A percentile compares a stretch with the other conserved stretches of the same genome.
phyloP scores from a whole-genome alignment of 2,329 filamentous ascomycete genomes.

The Tolypocladium album region DNA sequence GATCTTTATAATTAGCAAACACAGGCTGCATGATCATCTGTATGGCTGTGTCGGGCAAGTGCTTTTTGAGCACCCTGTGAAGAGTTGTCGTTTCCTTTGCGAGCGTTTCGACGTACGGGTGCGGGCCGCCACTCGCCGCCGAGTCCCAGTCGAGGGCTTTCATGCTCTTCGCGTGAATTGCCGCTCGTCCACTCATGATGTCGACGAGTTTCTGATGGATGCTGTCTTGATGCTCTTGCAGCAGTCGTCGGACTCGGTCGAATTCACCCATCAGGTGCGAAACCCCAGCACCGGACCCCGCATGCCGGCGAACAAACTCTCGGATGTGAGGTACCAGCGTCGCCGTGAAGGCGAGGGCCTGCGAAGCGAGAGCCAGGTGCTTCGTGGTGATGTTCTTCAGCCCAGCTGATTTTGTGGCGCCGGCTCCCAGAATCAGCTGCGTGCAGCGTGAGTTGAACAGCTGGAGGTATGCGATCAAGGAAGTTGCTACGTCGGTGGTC shows the following conservation, averaged over 20 bases:
- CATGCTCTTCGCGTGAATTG: conserved; percentile 64
- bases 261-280: conserved; percentile 67
- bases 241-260: conserved; percentile 72
- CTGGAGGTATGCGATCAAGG: conserved; percentile 76
- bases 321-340: conserved; percentile 81
- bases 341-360: conserved; percentile 79
- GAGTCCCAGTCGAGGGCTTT: conserved; percentile 65
- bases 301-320: conserved; percentile 79
- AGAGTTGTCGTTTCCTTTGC: conserved; percentile 78
- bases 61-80: conserved; percentile 72
- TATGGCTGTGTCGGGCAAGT: conserved; percentile 67
- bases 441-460: conserved; percentile 93
- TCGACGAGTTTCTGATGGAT: conserved; percentile 91
- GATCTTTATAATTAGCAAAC: conserved; percentile 70
- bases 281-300: conserved; percentile 37
- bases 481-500: conserved; percentile 69
- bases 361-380: conserved; percentile 83
- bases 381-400: conserved; percentile 95
- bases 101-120: conserved; percentile 75
- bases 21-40: conserved; percentile 79
- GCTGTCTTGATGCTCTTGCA: conserved; percentile 80
- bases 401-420: conserved; percentile 78
- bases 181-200: conserved; percentile 74
- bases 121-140: conserved; percentile 31
- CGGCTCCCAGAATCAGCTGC: conserved; percentile 92